A percentile compares a stretch with the other conserved stretches of the same genome.
Conservation (phyloP, 139 green algal genomes). For the Spirogloea muscicola region DNA sequence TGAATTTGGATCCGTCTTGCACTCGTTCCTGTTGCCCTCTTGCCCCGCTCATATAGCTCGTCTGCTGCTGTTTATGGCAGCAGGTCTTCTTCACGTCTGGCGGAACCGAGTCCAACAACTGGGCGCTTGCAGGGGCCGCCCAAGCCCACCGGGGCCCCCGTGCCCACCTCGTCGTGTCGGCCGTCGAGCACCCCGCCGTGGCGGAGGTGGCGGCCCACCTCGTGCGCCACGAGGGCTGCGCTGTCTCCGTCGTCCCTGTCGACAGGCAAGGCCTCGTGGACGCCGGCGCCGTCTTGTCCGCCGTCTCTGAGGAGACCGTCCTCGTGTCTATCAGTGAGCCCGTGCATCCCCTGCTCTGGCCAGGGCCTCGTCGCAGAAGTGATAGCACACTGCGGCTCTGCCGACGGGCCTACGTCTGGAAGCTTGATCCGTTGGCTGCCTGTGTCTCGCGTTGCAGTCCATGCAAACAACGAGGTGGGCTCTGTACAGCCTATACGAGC, state of each 20-base stretch:
- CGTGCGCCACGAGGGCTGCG: constrained; percentile 45
- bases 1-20: too few relatives aligned
- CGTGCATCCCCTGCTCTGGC: background rate
- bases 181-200: constrained; percentile 75
- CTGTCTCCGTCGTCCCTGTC: constrained; percentile 59
- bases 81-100: constrained; percentile 51
- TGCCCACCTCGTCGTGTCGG: constrained; percentile 63
- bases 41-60: too few relatives aligned
- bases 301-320: constrained; percentile 50
- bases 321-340: constrained; percentile 60
- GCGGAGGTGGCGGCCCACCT: constrained; percentile 29
- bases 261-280: constrained; percentile 59
- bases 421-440: too few relatives aligned
- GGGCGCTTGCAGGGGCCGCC: constrained; percentile 32
- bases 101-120: constrained; percentile 51
- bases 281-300: constrained; percentile 48
- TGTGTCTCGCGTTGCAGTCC: too few relatives aligned
- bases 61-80: too few relatives aligned
- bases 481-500: constrained; percentile 37
- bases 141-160: constrained; percentile 10
- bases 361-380: too few relatives aligned
- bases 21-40: too few relatives aligned
- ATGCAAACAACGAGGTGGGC: constrained; percentile 77
- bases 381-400: too few relatives aligned
- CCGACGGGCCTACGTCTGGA: too few relatives aligned